Conservation (phyloP, 2,329 filamentous ascomycete species). For the Raffaelea arxii region DNA sequence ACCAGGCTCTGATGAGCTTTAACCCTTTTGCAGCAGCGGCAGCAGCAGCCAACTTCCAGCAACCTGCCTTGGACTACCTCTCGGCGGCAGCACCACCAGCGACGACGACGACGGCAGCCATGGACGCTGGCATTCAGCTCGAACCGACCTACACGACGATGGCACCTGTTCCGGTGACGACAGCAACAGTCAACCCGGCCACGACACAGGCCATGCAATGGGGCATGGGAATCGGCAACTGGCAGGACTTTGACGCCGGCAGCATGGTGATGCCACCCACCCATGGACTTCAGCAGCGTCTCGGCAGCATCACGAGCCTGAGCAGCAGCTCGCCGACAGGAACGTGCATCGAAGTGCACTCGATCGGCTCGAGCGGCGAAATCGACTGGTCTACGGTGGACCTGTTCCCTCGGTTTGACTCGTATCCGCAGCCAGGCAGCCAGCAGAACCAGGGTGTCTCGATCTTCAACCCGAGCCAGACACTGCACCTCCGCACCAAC, state of each 20-base stretch:
- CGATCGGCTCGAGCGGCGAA: conserved; percentile 65
- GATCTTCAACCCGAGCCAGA: conserved; percentile 89
- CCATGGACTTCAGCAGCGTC: conserved; percentile 28
- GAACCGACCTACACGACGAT: conserved; percentile 50
- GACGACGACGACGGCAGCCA: conserved; percentile 50
- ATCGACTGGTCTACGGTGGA: conserved; percentile 66
- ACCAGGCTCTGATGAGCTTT: conserved; percentile 46
- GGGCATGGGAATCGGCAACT: conserved; percentile 59
- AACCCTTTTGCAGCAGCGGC: conserved; percentile 42
- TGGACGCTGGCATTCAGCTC: conserved; percentile 51
- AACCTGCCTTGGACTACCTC: conserved; percentile 49
- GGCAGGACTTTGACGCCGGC: conserved; percentile 71
- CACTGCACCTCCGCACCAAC: conserved; percentile 75
- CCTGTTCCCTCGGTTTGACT: conserved; percentile 62
- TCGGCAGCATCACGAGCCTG: conserved; percentile 27
- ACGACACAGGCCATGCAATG: conserved; percentile 45
- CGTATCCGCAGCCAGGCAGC: conserved; percentile 44
- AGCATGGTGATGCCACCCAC: conserved; percentile 36
- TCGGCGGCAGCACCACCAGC: no score
- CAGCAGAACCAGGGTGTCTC: conserved; percentile 45
- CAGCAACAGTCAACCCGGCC: conserved; percentile 35
- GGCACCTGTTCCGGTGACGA: conserved; percentile 42
- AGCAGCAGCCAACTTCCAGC: conserved; percentile 39
- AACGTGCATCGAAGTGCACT: conserved; percentile 77
- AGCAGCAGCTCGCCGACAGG: conserved; percentile 63